These are phyloP conservation scores for Fusarium lyarnte DNA, from an alignment of 2,329 filamentous ascomycete genomes.

Conservation along the genomic window DNA sequence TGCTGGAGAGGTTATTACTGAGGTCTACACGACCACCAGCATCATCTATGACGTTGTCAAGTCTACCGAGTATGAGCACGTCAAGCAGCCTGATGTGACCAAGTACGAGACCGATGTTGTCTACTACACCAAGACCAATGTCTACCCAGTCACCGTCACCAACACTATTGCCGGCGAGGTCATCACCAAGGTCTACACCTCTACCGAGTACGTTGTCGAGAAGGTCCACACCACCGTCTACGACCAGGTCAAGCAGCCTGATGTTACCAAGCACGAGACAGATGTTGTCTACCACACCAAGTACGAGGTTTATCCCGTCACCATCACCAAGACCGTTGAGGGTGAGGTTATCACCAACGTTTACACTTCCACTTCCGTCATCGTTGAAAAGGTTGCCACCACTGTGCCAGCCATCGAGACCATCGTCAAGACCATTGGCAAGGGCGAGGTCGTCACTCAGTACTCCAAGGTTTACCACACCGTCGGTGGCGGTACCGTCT, in stretches of 20 bases:
- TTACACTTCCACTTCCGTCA: constrained; percentile 38
- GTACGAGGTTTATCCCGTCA: constrained; percentile 56
- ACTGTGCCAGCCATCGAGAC: constrained; percentile 49
- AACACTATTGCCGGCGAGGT: constrained; percentile 45
- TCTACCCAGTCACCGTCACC: constrained; percentile 54
- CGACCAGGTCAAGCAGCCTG: constrained; percentile 51
- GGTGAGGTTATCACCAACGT: constrained; percentile 39
- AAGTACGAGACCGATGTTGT: constrained; percentile 45
- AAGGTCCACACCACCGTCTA: constrained; percentile 48
- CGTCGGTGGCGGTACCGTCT: constrained; percentile 40
- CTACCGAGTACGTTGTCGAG: constrained; percentile 42
- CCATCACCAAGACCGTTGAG: constrained; percentile 47
- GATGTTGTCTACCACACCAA: constrained; percentile 52
- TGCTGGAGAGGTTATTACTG: constrained; percentile 38
- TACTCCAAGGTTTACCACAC: constrained; percentile 42
- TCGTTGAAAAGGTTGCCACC: constrained; percentile 51
- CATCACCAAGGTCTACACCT: constrained; percentile 41
- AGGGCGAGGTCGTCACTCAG: constrained; percentile 36
- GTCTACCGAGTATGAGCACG: constrained; percentile 46
- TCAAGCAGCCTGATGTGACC: constrained; percentile 47
- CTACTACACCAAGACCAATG: constrained; percentile 54
- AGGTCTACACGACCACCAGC: constrained; percentile 45
- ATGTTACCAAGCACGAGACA: constrained; percentile 47
- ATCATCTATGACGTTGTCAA: constrained; percentile 44
- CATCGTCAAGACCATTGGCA: constrained; percentile 37